Base-by-base conservation (phyloP, 192 early-diverging fungal species). In the Podila horticola region DNA sequence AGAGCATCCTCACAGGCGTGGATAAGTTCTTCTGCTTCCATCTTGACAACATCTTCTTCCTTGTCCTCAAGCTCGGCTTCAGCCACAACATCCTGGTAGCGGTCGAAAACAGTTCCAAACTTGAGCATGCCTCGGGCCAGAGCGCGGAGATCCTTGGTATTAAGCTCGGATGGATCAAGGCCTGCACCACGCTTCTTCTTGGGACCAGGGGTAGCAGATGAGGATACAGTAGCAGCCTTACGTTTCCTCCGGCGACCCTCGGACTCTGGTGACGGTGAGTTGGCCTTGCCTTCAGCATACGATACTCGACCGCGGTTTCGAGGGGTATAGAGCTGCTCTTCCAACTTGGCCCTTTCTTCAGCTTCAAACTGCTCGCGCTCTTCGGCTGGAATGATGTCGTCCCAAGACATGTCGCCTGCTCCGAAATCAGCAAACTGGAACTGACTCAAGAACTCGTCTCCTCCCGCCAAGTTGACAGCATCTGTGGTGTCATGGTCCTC, bases 381-480 rank as follows among this genome's bases (percentile, higher is more conserved):
- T 10, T 88, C 89, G 63, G 94, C 90, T 22, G 97, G 97, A 61
- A 99, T 97, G 66, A 99, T 95, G 1, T 97, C 95, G 41, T 99
- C 97, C 97, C 97, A 99, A 24, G 86, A 90, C 74, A 97, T 82
- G 41, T 89, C 86, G 65, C 90, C 89, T 75, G 89, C 72, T 71
- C 91, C 85, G 88, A 93, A 94, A 84, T 99, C 97, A 5, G 96
- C 91, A 10, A 96, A 93, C 74, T 96, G 92, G 87, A 97, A 99
- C 85, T 98, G 95, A 38, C 92, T 91, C 71, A 98, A 84, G 82
- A 99, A 99, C 72, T 98, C 98, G 45, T 94, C 94, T n/a, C 88
- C 88, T n/a, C 92, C 94, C 26, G 84, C 86, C 13, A 82, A 82
- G 2, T 88, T 88, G 5, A 88, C 91, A 22, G 91, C 89, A 34